These are phyloP conservation scores for Exophiala oligosperma DNA, from an alignment of 2,329 filamentous ascomycete species.

Conservation along the genomic window DNA sequence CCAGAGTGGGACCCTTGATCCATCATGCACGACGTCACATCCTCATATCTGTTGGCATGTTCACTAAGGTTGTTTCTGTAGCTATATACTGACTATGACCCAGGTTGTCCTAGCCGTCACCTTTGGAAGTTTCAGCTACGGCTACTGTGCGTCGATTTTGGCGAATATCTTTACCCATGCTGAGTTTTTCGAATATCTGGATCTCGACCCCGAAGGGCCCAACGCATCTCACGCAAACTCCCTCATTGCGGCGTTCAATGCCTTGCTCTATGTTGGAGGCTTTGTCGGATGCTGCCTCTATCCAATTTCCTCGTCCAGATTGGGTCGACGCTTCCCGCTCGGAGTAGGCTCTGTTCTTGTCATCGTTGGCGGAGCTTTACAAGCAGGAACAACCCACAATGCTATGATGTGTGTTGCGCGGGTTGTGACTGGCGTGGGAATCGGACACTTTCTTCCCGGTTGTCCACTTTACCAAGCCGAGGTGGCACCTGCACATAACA, in stretches of 20 bases:
- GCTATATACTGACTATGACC: background rate
- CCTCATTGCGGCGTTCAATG: conserved; percentile 3
- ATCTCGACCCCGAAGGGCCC: background rate
- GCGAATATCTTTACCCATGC: background rate
- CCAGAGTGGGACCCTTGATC: too few species aligned
- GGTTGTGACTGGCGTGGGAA: conserved; percentile 38
- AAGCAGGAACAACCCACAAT: conserved; percentile 31
- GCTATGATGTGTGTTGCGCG: conserved; percentile 24
- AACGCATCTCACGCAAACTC: background rate
- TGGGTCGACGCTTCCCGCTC: conserved; percentile 19
- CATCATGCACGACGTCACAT: too few species aligned
- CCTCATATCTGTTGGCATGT: too few species aligned
- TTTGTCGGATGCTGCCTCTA: conserved; percentile 2
- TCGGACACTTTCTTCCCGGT: conserved; percentile 45
- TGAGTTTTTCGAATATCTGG: background rate
- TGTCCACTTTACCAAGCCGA: conserved; percentile 46
- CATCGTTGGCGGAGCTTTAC: conserved; percentile 38
- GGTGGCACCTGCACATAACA: conserved; percentile 41
- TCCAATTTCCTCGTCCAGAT: background rate
- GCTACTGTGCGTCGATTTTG: background rate
- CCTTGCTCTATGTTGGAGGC: conserved; percentile 5
- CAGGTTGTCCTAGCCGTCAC: background rate
- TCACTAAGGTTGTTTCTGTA: too few species aligned
- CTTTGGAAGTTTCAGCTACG: background rate
- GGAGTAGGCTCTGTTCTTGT: conserved; percentile 38